Evolutionary conservation across 345 rosid genomes (phyloP), one percentile per base, ranked within the genome.

Genomic region (Ceriops zippeliana): DNA sequence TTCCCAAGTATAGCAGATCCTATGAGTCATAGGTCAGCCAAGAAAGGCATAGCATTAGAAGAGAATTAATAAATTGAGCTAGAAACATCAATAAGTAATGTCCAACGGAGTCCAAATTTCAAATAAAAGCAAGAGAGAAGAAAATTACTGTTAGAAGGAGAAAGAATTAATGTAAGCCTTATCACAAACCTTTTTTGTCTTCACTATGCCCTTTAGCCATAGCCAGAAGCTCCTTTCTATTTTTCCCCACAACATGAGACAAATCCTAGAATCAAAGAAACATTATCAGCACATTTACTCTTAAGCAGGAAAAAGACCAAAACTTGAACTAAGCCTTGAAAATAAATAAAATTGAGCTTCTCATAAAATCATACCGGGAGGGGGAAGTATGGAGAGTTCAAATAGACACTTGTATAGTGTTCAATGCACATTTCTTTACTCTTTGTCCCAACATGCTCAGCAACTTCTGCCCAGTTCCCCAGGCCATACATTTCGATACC

Each of bases 401-500:
- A 80, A 79, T 95, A 95, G 38, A 87, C 82, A 78, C 80, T 83
- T 13, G 51, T 71, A 61, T 87, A 92, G 83, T 95, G 99, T 47
- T 89, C 90, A 63, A 95, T 86, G 72, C 99, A 95, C 62, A 71
- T 75, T 77, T 90, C 93, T 87, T 92, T 95, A 81, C 77, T 87
- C 88, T 95, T 95, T 20, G 98, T 95, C 63, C 99, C 99, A 22
- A 95, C 99, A 78, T 95, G 99, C 83, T 91, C 99, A 1, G 96
- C 96, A 20, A 92, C 87, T 79, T 95, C 99, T 24, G 90, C 73
- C 99, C 99, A 95, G 77, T 95, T 95, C 32, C 99, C 96, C 67
- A 95, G 76, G 71, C 99, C 99, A 83, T 91, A 92, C 87, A 95
- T 95, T 82, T 92, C 99, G 47, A 95, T 93, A 65, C 99, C 99